Evolutionary conservation across 257 asterid species (phyloP).

Genomic region (Euphrasia confusa): DNA sequence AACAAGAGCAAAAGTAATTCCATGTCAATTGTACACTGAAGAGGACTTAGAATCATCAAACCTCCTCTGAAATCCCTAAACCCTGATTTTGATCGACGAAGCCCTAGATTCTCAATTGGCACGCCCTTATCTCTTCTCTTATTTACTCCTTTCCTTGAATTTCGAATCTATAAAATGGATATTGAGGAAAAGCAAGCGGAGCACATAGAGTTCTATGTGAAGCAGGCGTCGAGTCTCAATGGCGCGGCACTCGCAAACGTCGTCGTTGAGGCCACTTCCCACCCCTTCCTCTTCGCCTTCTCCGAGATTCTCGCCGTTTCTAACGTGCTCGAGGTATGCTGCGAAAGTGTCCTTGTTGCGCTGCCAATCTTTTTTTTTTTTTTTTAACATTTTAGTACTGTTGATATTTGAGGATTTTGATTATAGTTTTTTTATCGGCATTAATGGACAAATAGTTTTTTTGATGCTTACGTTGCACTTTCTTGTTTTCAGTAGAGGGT

Average conservation of each 20-base stretch:
- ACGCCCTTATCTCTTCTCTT: slow-evolving; percentile 7
- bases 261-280: slow-evolving; percentile 80
- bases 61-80: slow-evolving; percentile 17
- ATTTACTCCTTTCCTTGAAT: not conserved
- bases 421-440: not conserved
- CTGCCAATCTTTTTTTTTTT: not conserved
- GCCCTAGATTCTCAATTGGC: slow-evolving; percentile 14
- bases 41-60: slow-evolving; percentile 14
- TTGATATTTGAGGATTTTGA: slow-evolving; percentile 4
- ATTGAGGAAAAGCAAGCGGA: slow-evolving; percentile 83
- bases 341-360: not conserved
- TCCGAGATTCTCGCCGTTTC: slow-evolving; percentile 81
- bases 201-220: slow-evolving; percentile 67
- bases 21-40: not conserved
- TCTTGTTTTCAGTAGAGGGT: too few relatives aligned
- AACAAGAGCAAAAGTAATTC: slow-evolving; percentile 2
- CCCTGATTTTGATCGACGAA: slow-evolving; percentile 17
- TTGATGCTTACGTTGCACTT: too few relatives aligned
- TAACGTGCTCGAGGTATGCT: slow-evolving; percentile 49
- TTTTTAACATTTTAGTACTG: not conserved
- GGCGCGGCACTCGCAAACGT: slow-evolving; percentile 50
- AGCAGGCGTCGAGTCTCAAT: slow-evolving; percentile 51
- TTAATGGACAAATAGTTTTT: not conserved
- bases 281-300: slow-evolving; percentile 58
- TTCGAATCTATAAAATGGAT: slow-evolving; percentile 45